Base-by-base conservation (phyloP, 169 alveolate species). In the Plasmodium fragile region DNA sequence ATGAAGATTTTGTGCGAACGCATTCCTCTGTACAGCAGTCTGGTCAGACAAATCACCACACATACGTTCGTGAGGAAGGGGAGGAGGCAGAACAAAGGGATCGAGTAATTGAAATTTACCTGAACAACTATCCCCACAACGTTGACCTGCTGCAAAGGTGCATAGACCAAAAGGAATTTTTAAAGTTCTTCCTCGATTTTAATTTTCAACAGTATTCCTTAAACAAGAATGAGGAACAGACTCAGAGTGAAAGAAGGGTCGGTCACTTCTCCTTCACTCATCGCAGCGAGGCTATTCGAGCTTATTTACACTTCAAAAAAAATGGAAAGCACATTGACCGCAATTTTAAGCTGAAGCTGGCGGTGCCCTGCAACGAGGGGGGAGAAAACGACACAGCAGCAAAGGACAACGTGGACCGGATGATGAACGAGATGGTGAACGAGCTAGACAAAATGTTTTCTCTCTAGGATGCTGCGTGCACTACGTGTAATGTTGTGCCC, bases 221-320 rank as follows among this genome's bases (percentile, higher is more conserved):
- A 4, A 65, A 87, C 45, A 28, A n/a, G 36, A 83, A 83, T 52
- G 92, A 78, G n/a, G 77, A 78, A 75, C 36, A 87, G 41, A 87
- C 53, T 4, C 7, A 52, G 10, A 25, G 30, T 36, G 43, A 87
- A 55, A 52, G 80, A 30, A 87, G 59, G 69, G 89, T 87, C 34
- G 94, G 94, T 0, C 49, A 41, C n/a, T 53, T 87, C 3, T 36
- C 80, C 43, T 87, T 87, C 32, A 11, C 32, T 71, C 72, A 79
- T 79, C 87, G 94, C 11, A 39, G 32, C n/a, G 94, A 87, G 78
- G 30, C 94, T 4, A 78, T 87, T 30, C n/a, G 81, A 18, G 94
- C 94, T 1, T 87, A 77, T 13, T 28, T 78, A 8, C 49, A 77
- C 32, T 87, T 77, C 34, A 87, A 87, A 65, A 75, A 78, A 53